Evolutionary conservation across 2,329 filamentous ascomycete genomes (phyloP).

Genomic region (Cladobotryum mycophilum): DNA sequence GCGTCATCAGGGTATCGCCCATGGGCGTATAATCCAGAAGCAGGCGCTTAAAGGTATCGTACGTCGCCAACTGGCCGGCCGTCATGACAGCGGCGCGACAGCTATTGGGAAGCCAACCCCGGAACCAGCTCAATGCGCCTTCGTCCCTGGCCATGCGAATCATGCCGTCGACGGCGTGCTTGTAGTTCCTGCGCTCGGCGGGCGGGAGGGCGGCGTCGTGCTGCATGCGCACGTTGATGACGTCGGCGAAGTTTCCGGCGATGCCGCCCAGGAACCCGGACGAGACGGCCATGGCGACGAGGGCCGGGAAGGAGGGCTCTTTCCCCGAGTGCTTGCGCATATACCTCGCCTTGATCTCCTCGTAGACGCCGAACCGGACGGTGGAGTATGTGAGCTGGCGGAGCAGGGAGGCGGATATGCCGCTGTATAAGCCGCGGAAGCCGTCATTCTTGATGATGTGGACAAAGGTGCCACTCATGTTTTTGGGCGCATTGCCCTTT

Average conservation of each 20-base stretch:
- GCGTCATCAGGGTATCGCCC: conserved; percentile 64
- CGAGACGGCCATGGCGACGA: conserved; percentile 73
- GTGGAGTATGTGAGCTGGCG: conserved; percentile 96
- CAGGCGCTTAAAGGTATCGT: conserved; percentile 72
- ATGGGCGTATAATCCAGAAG: conserved; percentile 62
- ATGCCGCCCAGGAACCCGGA: conserved; percentile 87
- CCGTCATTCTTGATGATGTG: conserved; percentile 76
- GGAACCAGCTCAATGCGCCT: conserved; percentile 68
- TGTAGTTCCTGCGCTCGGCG: conserved; percentile 76
- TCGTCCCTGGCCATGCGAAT: conserved; percentile 82
- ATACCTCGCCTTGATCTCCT: conserved; percentile 70
- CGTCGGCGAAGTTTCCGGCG: conserved; percentile 89
- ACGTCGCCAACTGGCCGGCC: conserved; percentile 73
- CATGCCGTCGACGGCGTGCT: conserved; percentile 80
- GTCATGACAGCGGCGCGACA: conserved; percentile 83
- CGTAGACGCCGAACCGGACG: conserved; percentile 93
- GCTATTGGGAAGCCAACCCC: conserved; percentile 79
- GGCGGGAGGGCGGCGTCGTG: conserved; percentile 74
- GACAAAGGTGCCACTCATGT: conserved; percentile 78
- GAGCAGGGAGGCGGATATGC: conserved; percentile 85
- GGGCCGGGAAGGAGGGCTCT: conserved; percentile 63
- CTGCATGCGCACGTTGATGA: conserved; percentile 98
- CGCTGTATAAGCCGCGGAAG: conserved; percentile 75
- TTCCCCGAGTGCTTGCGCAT: conserved; percentile 40
- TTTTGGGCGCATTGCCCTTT: conserved; percentile 64